Percentiles rank a stretch among this genome's conserved stretches.
These are phyloP conservation scores for Sonneratia caseolaris DNA, from an alignment of 345 rosid genomes.

Conservation along the genomic window DNA sequence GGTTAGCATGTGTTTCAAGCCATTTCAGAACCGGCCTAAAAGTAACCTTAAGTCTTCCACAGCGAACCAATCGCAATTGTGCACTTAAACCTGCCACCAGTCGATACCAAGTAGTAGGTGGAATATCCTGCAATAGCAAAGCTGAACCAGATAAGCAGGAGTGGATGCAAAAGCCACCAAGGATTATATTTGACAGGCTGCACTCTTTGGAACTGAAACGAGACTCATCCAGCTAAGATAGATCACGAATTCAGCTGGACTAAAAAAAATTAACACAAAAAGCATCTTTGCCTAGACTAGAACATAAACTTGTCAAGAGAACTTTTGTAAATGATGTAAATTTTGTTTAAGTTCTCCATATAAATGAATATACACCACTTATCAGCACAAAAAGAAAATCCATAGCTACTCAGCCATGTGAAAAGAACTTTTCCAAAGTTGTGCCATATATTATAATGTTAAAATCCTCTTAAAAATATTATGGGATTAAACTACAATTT, in stretches of 20 bases:
- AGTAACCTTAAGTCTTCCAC: constrained; percentile 64
- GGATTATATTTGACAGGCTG: background rate
- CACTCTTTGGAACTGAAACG: background rate
- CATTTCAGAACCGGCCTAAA: constrained; percentile 62
- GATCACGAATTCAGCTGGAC: background rate
- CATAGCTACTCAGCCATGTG: background rate
- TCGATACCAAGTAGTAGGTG: constrained; percentile 90
- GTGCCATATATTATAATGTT: background rate
- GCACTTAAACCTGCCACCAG: constrained; percentile 97
- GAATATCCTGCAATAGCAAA: constrained; percentile 46
- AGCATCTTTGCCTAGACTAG: background rate
- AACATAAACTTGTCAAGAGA: too few species aligned
- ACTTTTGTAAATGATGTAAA: too few species aligned
- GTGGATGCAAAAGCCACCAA: background rate
- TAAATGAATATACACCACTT: too few species aligned
- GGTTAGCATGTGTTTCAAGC: constrained; percentile 93
- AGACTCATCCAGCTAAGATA: background rate
- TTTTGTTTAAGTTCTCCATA: too few species aligned
- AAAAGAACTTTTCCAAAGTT: background rate
- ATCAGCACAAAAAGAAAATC: too few species aligned
- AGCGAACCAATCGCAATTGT: constrained; percentile 79
- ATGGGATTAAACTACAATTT: background rate
- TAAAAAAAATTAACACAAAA: background rate
- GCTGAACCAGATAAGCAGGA: background rate
- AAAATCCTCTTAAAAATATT: background rate